Base-by-base conservation (phyloP, 805 yeast species). In the Yamadazyma takamatsuzukensis region DNA sequence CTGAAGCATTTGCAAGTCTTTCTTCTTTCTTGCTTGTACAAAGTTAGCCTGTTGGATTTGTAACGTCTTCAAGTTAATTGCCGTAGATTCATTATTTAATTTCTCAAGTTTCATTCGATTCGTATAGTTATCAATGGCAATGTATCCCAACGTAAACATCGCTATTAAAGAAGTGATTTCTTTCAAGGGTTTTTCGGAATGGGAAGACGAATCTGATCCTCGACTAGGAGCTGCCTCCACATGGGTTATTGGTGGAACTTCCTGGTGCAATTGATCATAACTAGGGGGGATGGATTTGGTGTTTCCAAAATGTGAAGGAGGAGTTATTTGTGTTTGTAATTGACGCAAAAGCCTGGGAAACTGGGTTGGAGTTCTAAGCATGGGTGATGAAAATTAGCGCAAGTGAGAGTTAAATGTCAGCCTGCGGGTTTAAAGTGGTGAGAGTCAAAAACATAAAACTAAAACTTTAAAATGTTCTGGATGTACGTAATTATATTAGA, bases 91-190 rank as follows among this genome's bases (percentile, higher is more conserved):
- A 15, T 44, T 50, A 24, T 48, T 47, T 4, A 51, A 30, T 39
- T 64, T 63, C 27, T 48, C 73, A 35, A 72, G 44, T 29, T 49
- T 54, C 11, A 64, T 44, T 17, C 78, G 53, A 8, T 56, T 54
- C 10, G 57, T 48, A 46, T 75, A 75, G 45, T 70, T 73, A 42
- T 76, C 80, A 6, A 74, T 37, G 2, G 80, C 76, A 31, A 76
- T 53, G 44, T 68, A 75, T 1, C 71, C 54, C 30, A 75, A 44
- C 6, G 70, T 56, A 5, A 61, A 39, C 46, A 72, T 62, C 2
- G 74, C 68, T 2, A 73, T 24, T 15, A 71, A 51, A 3, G 69
- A 42, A 0, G 70, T 56, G 3, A 72, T 27, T 16, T 73, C 80
- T 33, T 56, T 52, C 4, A 67, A 18, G 2, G 48, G 36, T 28